phyloP scores from a whole-genome alignment of 768 basidiomycete genomes.

The Leccinum sublutescens region DNA sequence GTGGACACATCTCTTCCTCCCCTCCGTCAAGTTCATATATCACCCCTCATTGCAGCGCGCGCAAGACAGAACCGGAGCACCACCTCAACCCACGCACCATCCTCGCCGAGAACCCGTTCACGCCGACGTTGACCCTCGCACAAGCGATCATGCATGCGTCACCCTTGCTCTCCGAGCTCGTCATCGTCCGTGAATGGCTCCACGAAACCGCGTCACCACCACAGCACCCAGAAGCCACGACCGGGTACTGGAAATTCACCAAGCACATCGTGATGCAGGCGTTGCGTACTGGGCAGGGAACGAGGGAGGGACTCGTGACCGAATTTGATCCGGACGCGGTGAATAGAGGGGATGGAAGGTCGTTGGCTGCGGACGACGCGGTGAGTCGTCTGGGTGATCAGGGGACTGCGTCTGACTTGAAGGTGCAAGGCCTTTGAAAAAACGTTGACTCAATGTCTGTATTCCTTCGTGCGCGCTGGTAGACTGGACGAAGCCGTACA shows the following conservation, averaged over 20 bases:
- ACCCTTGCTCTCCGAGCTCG: conserved; percentile 68
- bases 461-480: conserved; percentile 82
- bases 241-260: conserved; percentile 84
- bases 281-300: conserved; percentile 46
- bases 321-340: conserved; percentile 84
- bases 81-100: conserved; percentile 52
- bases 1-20: conserved; percentile 29
- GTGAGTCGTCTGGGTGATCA: conserved; percentile 43
- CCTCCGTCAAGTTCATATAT: neutral
- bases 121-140: conserved; percentile 71
- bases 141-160: conserved; percentile 70
- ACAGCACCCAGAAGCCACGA: conserved; percentile 65
- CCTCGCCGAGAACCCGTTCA: conserved; percentile 74
- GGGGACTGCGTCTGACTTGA: neutral
- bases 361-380: conserved; percentile 73
- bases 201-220: conserved; percentile 71
- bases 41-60: conserved; percentile 42
- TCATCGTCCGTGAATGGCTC: conserved; percentile 86
- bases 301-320: conserved; percentile 51
- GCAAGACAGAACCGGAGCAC: conserved; percentile 57
- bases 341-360: conserved; percentile 53
- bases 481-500: conserved; percentile 81
- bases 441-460: conserved; percentile 71
- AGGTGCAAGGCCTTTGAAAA: conserved; percentile 74
- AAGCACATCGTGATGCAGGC: conserved; percentile 70